Evolutionary conservation across 2,329 filamentous ascomycete species (phyloP), one percentile per base, ranked within the genome.

Genomic region (Ascosphaera apis): DNA sequence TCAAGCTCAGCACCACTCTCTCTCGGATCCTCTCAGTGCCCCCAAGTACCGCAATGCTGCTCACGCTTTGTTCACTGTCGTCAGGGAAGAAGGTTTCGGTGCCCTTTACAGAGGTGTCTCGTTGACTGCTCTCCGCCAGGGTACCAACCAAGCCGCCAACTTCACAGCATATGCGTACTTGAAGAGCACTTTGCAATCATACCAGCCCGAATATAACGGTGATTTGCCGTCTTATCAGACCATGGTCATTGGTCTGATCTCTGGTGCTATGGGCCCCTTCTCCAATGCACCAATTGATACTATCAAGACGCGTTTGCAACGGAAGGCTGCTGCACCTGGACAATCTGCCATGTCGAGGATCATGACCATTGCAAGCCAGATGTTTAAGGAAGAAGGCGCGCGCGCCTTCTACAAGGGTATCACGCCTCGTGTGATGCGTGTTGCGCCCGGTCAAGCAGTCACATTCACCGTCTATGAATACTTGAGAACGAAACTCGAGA

Each of bases 331-430:
- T 3, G 68, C 78, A 56, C 68, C 73, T 3, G 84, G 86, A 12
- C 76, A 84, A 50, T 79, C 73, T 33, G 86, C 88, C 9, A 56
- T 91, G 46, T 67, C 69, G 39, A 66, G 88, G 40, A 93, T 98
- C 47, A 64, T 69, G 19, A 54, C 59, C 30, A 98, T 98, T 47
- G 74, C 80, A 36, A 66, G 59, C 38, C 77, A 84, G 43, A 88
- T 86, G 80, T 84, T 84, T 62, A 79, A 72, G 74, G 80, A 91
- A 61, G 88, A 98, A 60, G 88, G 88, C 25, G 65, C 86, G 46
- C 75, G 82, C 48, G 88, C 88, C 34, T 98, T 98, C 61, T 98
- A 92, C 66, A 95, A 95, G 68, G 88, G 88, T 48, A 98, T 98
- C 58, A 98, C 88, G 33, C 88, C 88, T 4, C 72, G 88, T 48